Evolutionary conservation across 2,329 filamentous ascomycete genomes (phyloP).

Genomic region (Hypoxylon sp.): DNA sequence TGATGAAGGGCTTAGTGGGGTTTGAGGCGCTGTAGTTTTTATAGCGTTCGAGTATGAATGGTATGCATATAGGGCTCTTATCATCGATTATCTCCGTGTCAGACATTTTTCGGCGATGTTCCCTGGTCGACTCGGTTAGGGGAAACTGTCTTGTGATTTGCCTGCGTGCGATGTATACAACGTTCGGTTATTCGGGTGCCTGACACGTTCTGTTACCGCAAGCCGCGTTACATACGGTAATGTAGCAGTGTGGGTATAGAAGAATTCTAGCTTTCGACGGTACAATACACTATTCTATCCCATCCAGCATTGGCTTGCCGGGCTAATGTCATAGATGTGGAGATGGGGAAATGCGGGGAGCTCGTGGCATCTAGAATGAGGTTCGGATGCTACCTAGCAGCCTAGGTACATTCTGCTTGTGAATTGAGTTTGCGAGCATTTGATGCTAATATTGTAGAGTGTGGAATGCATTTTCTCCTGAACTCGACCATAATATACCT

Average conservation of each 20-base stretch:
- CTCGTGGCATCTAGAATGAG: constrained; percentile 4
- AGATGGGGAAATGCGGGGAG: constrained; percentile 42
- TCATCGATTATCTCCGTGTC: constrained; percentile 39
- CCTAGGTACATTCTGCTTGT: constrained; percentile 8
- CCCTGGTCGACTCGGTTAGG: constrained; percentile 55
- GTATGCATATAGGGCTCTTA: constrained; percentile 45
- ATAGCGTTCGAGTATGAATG: constrained; percentile 67
- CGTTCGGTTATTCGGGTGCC: constrained; percentile 36
- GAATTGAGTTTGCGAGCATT: constrained; percentile 8
- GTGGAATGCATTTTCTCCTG: background rate
- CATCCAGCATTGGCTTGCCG: constrained; percentile 12
- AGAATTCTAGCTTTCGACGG: constrained; percentile 6
- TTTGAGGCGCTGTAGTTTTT: constrained; percentile 52
- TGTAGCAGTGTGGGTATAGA: background rate
- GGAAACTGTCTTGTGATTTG: constrained; percentile 57
- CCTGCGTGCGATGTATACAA: constrained; percentile 11
- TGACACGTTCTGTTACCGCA: constrained; percentile 14
- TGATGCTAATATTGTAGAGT: no score
- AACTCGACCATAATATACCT: background rate
- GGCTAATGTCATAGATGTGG: constrained; percentile 22
- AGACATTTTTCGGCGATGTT: constrained; percentile 26
- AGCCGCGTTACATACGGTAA: constrained; percentile 14
- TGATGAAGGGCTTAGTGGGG: constrained; percentile 77
- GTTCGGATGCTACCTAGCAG: constrained; percentile 8
- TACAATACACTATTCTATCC: constrained; percentile 2